phyloP scores from a whole-genome alignment of 805 yeast species.

The Starmera dryadoides region DNA sequence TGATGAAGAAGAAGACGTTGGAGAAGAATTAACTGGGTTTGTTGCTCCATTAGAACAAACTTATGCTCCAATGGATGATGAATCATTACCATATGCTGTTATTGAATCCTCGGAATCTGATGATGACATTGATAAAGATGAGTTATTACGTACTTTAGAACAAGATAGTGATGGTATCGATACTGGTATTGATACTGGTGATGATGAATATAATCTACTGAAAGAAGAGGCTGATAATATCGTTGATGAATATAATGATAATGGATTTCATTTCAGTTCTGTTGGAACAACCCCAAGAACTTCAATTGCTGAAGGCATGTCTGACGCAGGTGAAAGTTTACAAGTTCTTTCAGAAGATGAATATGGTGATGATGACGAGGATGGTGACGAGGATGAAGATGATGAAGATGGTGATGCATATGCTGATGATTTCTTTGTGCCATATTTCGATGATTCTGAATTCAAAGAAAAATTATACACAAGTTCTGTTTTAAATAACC shows the following conservation, averaged over 20 bases:
- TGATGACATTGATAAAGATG: slow-evolving; percentile 52
- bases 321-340: slow-evolving; percentile 33
- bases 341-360: slow-evolving; percentile 27
- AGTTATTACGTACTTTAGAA: slow-evolving; percentile 27
- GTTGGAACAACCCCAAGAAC: slow-evolving; percentile 24
- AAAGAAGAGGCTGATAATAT: slow-evolving; percentile 36
- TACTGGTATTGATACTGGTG: slow-evolving; percentile 28
- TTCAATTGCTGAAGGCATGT: slow-evolving; percentile 29
- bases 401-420: slow-evolving; percentile 11
- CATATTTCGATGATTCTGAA: slow-evolving; percentile 33
- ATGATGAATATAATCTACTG: slow-evolving; percentile 27
- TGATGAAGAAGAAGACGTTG: slow-evolving; percentile 26
- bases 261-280: slow-evolving; percentile 17
- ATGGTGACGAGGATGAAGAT: slow-evolving; percentile 5
- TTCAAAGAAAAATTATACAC: slow-evolving; percentile 12
- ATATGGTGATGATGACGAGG: slow-evolving; percentile 7
- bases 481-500: slow-evolving; percentile 28
- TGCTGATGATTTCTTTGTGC: slow-evolving; percentile 39
- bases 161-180: slow-evolving; percentile 28
- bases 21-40: slow-evolving; percentile 39
- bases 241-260: slow-evolving; percentile 27
- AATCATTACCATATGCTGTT: slow-evolving; percentile 15
- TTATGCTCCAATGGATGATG: slow-evolving; percentile 10
- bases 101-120: slow-evolving; percentile 37
- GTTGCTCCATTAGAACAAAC: slow-evolving; percentile 10